Evolutionary conservation across 2,329 filamentous ascomycete species (phyloP).

Genomic region (Colletotrichum zoysiae): DNA sequence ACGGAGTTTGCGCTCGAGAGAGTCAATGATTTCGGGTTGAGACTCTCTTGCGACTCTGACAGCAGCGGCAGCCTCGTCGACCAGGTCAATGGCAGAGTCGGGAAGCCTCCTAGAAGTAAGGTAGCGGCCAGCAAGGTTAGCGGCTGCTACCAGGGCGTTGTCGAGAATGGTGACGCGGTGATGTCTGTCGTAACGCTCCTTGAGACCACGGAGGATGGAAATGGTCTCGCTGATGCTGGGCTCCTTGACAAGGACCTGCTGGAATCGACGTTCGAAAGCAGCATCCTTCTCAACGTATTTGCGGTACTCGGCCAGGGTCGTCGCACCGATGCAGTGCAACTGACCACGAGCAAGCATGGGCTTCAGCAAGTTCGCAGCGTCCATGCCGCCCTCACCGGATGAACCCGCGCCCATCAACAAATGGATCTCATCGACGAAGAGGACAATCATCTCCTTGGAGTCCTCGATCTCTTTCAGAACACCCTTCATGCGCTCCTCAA

Average conservation of each 20-base stretch:
- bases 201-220: constrained; percentile 97
- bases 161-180: constrained; percentile 98
- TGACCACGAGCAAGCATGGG: constrained; percentile 98
- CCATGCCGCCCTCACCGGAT: constrained; percentile 97
- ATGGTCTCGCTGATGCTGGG: constrained; percentile 89
- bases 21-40: constrained; percentile 95
- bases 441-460: constrained; percentile 94
- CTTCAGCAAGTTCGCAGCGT: constrained; percentile 96
- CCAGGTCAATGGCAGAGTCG: constrained; percentile 95
- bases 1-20: constrained; percentile 87
- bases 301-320: constrained; percentile 93
- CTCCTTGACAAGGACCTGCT: constrained; percentile 97
- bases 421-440: constrained; percentile 99
- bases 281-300: constrained; percentile 99
- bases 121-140: constrained; percentile 93
- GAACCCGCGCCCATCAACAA: constrained; percentile 97
- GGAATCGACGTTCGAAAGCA: constrained; percentile 97
- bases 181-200: constrained; percentile 98
- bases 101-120: constrained; percentile 91
- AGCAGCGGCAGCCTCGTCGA: constrained; percentile 97
- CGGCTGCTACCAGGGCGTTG: constrained; percentile 89
- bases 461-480: constrained; percentile 97
- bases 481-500: constrained; percentile 99
- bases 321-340: constrained; percentile 97
- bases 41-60: constrained; percentile 96